Percentiles rank a stretch among this genome's conserved stretches.
phyloP scores from a whole-genome alignment of 805 yeast genomes.

The Lipomyces sp. region DNA sequence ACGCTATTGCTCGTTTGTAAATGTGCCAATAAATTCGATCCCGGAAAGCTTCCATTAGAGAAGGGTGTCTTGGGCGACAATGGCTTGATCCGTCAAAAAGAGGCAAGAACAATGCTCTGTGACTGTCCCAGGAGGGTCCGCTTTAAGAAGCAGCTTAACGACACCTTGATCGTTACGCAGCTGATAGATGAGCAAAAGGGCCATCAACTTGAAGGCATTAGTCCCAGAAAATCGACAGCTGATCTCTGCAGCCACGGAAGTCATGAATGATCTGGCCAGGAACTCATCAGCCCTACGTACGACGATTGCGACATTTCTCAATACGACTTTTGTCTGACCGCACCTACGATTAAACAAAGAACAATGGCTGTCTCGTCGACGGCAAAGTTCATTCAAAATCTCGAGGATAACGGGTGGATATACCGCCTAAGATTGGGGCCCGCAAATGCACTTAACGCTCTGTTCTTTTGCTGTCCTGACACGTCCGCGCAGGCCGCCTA shows the following conservation, averaged over 20 bases:
- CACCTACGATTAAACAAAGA: background rate
- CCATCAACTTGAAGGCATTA: constrained; percentile 4
- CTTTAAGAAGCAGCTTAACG: constrained; percentile 2
- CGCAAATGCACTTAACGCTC: background rate
- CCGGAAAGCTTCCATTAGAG: background rate
- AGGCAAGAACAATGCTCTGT: background rate
- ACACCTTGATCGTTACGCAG: background rate
- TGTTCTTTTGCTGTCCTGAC: constrained; percentile 1
- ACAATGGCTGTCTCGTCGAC: background rate
- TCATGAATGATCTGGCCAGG: background rate
- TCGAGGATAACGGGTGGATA: background rate
- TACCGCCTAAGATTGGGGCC: background rate
- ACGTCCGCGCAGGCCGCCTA: background rate
- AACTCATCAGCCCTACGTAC: background rate
- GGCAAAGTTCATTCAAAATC: background rate
- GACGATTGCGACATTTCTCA: background rate
- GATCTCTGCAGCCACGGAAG: constrained; percentile 1
- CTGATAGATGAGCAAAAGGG: background rate
- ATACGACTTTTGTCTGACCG: background rate
- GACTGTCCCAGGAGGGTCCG: background rate
- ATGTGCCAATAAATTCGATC: background rate
- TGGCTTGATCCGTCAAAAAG: background rate
- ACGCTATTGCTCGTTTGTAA: background rate
- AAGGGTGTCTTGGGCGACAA: background rate
- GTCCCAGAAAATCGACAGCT: background rate